These are phyloP conservation scores for Sclerotinia minor DNA, from an alignment of 2,329 filamentous ascomycete species.

Conservation along the genomic window DNA sequence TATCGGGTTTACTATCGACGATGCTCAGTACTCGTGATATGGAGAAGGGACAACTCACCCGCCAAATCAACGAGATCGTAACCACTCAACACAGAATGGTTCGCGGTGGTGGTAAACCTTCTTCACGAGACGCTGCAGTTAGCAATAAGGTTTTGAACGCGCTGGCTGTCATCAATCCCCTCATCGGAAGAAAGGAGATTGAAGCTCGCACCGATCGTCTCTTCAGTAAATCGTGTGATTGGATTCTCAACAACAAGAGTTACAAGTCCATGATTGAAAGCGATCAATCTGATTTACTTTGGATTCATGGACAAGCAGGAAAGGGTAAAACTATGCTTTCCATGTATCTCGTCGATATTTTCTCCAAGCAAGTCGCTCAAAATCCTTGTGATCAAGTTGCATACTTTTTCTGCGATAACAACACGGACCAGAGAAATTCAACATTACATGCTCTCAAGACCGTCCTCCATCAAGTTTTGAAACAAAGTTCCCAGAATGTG, in stretches of 20 bases:
- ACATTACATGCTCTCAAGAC: conserved; percentile 25
- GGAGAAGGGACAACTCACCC: conserved; percentile 21
- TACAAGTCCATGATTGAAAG: conserved; percentile 23
- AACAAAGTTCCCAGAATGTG: conserved; percentile 19
- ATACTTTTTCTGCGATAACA: conserved; percentile 25
- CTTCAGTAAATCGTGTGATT: conserved; percentile 21
- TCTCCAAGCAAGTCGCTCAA: conserved; percentile 24
- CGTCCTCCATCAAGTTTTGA: conserved; percentile 22
- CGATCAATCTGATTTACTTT: conserved; percentile 22
- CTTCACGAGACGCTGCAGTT: conserved; percentile 4
- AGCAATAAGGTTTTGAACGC: conserved; percentile 22
- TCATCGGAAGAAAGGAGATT: conserved; percentile 15
- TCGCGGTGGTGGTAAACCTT: background rate
- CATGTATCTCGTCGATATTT: conserved; percentile 20
- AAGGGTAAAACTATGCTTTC: conserved; percentile 27
- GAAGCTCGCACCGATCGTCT: conserved; percentile 25
- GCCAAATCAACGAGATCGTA: conserved; percentile 24
- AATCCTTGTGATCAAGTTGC: conserved; percentile 20
- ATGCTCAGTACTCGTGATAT: conserved; percentile 13
- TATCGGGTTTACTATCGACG: conserved; percentile 14
- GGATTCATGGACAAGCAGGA: conserved; percentile 24
- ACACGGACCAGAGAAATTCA: conserved; percentile 20
- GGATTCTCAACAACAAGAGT: conserved; percentile 21
- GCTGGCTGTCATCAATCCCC: conserved; percentile 22
- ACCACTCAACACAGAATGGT: conserved; percentile 24